phyloP scores from a whole-genome alignment of 2,329 filamentous ascomycete species.

The Fusarium subtropicale region DNA sequence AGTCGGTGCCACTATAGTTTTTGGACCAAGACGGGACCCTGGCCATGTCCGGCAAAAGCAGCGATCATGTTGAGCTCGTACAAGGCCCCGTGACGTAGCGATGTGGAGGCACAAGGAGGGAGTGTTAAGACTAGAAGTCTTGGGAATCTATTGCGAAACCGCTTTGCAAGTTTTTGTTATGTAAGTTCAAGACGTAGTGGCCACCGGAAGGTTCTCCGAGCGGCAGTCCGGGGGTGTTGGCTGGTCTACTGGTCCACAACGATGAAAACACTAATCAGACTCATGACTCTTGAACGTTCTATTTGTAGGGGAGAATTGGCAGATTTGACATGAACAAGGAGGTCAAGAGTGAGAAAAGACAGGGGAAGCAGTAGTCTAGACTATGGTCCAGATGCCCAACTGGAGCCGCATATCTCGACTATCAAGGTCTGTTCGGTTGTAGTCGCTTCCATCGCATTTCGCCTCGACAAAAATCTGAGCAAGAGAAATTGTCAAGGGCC shows the following conservation, averaged over 20 bases:
- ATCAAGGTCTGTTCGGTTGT: neutral
- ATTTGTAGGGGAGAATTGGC: slow-evolving; percentile 19
- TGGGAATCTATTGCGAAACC: slow-evolving; percentile 36
- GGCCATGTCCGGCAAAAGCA: slow-evolving; percentile 36
- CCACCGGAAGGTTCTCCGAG: slow-evolving; percentile 32
- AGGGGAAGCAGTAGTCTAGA: slow-evolving; percentile 6
- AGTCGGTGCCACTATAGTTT: slow-evolving; percentile 13
- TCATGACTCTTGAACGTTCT: slow-evolving; percentile 39
- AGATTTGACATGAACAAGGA: slow-evolving; percentile 4
- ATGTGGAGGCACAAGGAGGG: slow-evolving; percentile 38
- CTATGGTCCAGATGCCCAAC: slow-evolving; percentile 10
- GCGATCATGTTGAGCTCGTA: slow-evolving; percentile 38
- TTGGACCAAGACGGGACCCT: slow-evolving; percentile 19
- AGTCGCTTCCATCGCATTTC: slow-evolving; percentile 1
- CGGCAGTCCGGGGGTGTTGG: slow-evolving; percentile 27
- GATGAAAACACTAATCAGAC: slow-evolving; percentile 33
- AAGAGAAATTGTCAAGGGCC: slow-evolving; percentile 26
- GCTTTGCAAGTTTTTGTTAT: slow-evolving; percentile 37
- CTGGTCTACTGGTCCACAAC: slow-evolving; percentile 11
- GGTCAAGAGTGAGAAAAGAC: neutral
- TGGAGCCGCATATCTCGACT: neutral
- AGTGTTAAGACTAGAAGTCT: slow-evolving; percentile 23
- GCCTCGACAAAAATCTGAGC: slow-evolving; percentile 1
- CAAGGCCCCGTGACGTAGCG: slow-evolving; percentile 36
- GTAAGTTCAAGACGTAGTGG: slow-evolving; percentile 31